Conservation (phyloP, 768 basidiomycete genomes). For the Lactifluus rugatus region DNA sequence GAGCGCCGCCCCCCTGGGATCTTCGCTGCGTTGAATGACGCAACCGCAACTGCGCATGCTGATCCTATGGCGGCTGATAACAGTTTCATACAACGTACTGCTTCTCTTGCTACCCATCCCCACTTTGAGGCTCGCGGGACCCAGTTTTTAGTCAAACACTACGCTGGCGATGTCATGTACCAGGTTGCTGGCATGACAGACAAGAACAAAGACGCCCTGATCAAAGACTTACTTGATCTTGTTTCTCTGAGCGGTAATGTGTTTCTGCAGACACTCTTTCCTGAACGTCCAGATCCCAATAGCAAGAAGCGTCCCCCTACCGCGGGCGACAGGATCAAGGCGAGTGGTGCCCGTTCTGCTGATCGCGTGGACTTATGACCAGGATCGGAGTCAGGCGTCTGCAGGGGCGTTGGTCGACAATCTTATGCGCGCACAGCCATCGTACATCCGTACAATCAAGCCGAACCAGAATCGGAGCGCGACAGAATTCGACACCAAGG, state of each 20-base stretch:
- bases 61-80: slow-evolving; percentile 94
- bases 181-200: slow-evolving; percentile 98
- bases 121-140: slow-evolving; percentile 93
- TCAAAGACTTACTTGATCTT: slow-evolving; percentile 91
- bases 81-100: slow-evolving; percentile 88
- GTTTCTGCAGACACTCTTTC: slow-evolving; percentile 85
- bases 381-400: slow-evolving; percentile 45
- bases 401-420: slow-evolving; percentile 95
- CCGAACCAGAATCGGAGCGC: slow-evolving; percentile 94
- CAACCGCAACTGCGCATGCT: slow-evolving; percentile 97
- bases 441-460: slow-evolving; percentile 98
- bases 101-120: slow-evolving; percentile 70
- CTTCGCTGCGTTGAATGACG: slow-evolving; percentile 96
- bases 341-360: slow-evolving; percentile 23
- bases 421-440: slow-evolving; percentile 93
- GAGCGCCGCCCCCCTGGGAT: slow-evolving; percentile 94
- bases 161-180: slow-evolving; percentile 98
- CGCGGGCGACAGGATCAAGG: slow-evolving; percentile 97
- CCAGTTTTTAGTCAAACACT: slow-evolving; percentile 93
- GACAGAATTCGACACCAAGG: slow-evolving; percentile 88
- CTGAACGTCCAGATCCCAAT: slow-evolving; percentile 89
- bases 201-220: slow-evolving; percentile 97
- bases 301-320: slow-evolving; percentile 98
- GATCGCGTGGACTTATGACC: background rate
- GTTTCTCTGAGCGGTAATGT: slow-evolving; percentile 69